These are phyloP conservation scores for Plasmodium sp. DNA, from an alignment of 169 alveolate species.

Conservation along the genomic window DNA sequence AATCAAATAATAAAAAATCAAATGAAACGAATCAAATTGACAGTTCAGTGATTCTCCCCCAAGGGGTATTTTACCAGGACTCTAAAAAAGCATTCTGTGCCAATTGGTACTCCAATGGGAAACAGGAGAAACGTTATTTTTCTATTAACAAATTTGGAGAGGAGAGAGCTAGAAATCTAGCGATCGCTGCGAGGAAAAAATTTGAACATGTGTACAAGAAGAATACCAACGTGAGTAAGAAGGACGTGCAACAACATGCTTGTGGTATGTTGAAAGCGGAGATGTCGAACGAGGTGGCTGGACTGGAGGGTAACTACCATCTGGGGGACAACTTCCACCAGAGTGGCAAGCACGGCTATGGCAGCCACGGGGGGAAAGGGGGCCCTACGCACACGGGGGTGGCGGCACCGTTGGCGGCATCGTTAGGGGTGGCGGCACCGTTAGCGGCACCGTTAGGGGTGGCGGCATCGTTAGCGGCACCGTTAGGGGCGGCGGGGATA, in stretches of 20 bases:
- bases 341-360: not conserved
- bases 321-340: not conserved
- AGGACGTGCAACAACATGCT: not conserved
- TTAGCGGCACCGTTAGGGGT: no score
- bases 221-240: not conserved
- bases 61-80: constrained; percentile 73
- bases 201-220: constrained; percentile 57
- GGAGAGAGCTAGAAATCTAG: constrained; percentile 85
- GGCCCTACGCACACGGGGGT: not conserved
- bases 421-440: no score
- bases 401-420: no score
- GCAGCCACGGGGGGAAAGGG: not conserved
- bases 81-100: constrained; percentile 79
- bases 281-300: not conserved
- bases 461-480: no score
- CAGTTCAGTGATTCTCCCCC: constrained; percentile 53
- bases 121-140: constrained; percentile 85
- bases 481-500: no score
- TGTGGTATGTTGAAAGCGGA: not conserved
- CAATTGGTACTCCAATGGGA: constrained; percentile 87
- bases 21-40: constrained; percentile 19
- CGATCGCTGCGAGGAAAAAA: constrained; percentile 84
- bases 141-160: constrained; percentile 86
- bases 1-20: constrained; percentile 31
- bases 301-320: not conserved